Evolutionary conservation across 108 stramenopile species (phyloP), one percentile per base, ranked within the genome.

Genomic region (Nannochloropsis salina): DNA sequence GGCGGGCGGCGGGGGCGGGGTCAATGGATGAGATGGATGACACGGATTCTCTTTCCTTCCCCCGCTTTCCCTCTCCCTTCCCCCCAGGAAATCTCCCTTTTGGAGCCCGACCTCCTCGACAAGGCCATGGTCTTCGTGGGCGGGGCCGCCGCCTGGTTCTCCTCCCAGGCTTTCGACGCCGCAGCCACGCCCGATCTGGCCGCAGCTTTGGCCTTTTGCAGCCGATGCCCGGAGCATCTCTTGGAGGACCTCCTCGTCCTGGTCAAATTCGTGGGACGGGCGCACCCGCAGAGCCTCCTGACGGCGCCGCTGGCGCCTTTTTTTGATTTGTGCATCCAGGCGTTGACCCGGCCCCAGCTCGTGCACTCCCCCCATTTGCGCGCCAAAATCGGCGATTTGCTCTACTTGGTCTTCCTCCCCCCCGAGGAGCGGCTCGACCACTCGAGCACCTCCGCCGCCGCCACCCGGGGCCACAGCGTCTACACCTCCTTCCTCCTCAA

Each of bases 351-450:
- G 42, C 88, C 88, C 1, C 40, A 43, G 43, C 86, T 88, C 40
- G 94, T 96, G 42, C 92, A 93, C 15, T 95, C 95, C 88, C 96
- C 96, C 91, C 96, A 98, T 86, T 91, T 96, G 12, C 93, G 96
- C n/a, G 97, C 96, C 40, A 95, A 92, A 82, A 90, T 98, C n/a
- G 97, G 95, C 8, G 94, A 88, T 81, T 44, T 88, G 15, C 88
- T 98, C 80, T 93, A 95, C 90, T 93, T 95, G 81, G 86, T 94
- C 84, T 98, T 93, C 90, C 91, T 97, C 9, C 98, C 96, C 1
- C 42, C 82, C 47, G 82, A 89, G 61, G 87, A 88, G 42, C 84
- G 86, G 84, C 22, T 41, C 15, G 82, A 89, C 43, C 31, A 31
- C 31, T 31, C 31, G 31, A 45, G 22, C 9, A 84, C 61, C 42